Percentiles rank a stretch among this genome's conserved stretches.
Conservation (phyloP, 768 basidiomycete species). For the Termitomyces titanicus region DNA sequence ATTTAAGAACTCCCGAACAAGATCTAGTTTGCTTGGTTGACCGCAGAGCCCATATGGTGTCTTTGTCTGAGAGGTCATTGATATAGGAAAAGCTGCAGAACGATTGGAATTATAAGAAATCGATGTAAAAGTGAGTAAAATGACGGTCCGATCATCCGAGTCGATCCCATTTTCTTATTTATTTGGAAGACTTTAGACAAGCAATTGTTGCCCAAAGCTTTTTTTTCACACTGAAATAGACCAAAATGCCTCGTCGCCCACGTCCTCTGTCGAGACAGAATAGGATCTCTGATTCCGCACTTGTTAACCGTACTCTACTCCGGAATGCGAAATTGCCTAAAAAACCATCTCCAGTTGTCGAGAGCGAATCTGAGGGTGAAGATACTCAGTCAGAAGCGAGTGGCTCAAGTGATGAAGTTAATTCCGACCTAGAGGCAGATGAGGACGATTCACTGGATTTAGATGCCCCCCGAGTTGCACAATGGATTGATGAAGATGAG, state of each 20-base stretch:
- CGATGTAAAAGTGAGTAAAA: too few species aligned
- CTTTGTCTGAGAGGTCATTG: constrained; percentile 34
- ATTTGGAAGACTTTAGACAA: too few species aligned
- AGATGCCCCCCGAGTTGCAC: constrained; percentile 56
- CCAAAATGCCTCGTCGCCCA: constrained; percentile 35
- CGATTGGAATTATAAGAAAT: too few species aligned
- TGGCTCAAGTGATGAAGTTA: constrained; percentile 19
- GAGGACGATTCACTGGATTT: constrained; percentile 30
- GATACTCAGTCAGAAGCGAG: not conserved
- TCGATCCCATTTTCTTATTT: too few species aligned
- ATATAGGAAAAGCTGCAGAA: not conserved
- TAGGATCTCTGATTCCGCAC: not conserved
- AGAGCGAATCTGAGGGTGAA: constrained; percentile 5
- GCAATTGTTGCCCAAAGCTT: too few species aligned
- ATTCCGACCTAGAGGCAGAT: constrained; percentile 15
- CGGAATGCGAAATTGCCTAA: constrained; percentile 12
- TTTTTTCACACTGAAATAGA: not conserved
- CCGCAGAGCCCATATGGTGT: constrained; percentile 39
- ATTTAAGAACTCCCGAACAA: constrained; percentile 56
- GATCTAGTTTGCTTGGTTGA: constrained; percentile 43
- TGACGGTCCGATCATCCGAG: not conserved
- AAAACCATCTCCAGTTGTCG: constrained; percentile 4
- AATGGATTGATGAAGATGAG: constrained; percentile 55
- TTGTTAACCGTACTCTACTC: not conserved
- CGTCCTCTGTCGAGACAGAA: constrained; percentile 26